Evolutionary conservation across 1,284 basidiomycete genomes (phyloP).

Genomic region (Hypsizygus ulmarius): DNA sequence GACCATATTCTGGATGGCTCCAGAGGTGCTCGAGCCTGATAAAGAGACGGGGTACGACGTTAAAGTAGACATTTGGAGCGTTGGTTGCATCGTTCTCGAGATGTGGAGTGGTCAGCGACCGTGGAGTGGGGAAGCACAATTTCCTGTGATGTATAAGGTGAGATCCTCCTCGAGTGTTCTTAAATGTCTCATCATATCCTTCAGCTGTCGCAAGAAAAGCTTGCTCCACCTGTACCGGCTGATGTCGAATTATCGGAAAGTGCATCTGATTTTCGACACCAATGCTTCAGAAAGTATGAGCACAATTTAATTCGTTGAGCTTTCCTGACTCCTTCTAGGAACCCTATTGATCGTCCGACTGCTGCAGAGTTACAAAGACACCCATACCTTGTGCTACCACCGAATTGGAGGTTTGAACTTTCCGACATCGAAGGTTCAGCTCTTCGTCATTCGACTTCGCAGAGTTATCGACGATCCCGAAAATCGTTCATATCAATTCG

Average conservation of each 20-base stretch:
- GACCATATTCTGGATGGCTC: slow-evolving; percentile 81
- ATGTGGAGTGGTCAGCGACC: slow-evolving; percentile 77
- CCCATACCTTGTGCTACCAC: slow-evolving; percentile 70
- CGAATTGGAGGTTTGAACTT: slow-evolving; percentile 63
- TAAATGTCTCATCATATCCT: not conserved
- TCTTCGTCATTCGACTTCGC: slow-evolving; percentile 9
- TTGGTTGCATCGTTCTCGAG: slow-evolving; percentile 77
- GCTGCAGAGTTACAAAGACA: slow-evolving; percentile 76
- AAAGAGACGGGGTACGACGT: slow-evolving; percentile 53
- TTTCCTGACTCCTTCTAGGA: slow-evolving; percentile 38
- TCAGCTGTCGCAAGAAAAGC: slow-evolving; percentile 67
- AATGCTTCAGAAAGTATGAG: slow-evolving; percentile 79
- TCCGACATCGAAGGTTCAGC: slow-evolving; percentile 23
- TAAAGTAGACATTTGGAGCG: slow-evolving; percentile 77
- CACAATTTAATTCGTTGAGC: not conserved
- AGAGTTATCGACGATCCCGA: slow-evolving; percentile 11
- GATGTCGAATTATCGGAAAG: slow-evolving; percentile 65
- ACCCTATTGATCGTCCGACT: slow-evolving; percentile 77
- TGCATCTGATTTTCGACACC: slow-evolving; percentile 77
- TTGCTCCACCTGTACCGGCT: slow-evolving; percentile 81
- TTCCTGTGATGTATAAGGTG: slow-evolving; percentile 40
- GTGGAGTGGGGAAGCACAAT: slow-evolving; percentile 47
- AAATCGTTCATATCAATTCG: slow-evolving; percentile 11
- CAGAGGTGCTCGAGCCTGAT: slow-evolving; percentile 52
- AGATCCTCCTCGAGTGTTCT: not conserved